A percentile compares a stretch with the other conserved stretches of the same genome.
These are phyloP conservation scores for Phytophthora fragariaefolia DNA, from an alignment of 352 stramenopile genomes.

Conservation along the genomic window DNA sequence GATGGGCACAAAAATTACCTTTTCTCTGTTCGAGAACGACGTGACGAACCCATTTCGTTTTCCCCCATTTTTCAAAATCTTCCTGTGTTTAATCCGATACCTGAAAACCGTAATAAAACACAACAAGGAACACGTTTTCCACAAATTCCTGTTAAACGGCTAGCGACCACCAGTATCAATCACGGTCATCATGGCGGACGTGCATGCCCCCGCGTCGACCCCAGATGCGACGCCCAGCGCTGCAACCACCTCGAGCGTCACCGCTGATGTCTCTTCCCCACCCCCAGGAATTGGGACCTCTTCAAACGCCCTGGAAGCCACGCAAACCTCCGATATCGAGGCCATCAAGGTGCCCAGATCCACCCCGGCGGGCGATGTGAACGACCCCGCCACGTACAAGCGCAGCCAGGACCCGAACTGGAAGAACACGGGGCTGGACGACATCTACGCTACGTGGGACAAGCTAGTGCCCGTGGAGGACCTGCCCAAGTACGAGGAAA, in stretches of 20 bases:
- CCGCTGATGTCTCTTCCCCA: neutral
- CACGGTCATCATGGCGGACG: constrained; percentile 26
- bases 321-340: constrained; percentile 37
- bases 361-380: constrained; percentile 44
- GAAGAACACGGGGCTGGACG: constrained; percentile 86
- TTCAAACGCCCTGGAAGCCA: neutral
- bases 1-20: neutral
- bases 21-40: neutral
- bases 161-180: constrained; percentile 20
- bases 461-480: constrained; percentile 76
- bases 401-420: constrained; percentile 76
- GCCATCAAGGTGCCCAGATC: constrained; percentile 28
- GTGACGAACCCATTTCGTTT: neutral
- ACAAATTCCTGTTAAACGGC: constrained; percentile 7
- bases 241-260: constrained; percentile 2
- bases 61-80: too few relatives aligned
- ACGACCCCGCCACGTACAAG: constrained; percentile 90
- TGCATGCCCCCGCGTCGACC: constrained; percentile 11
- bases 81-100: neutral
- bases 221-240: neutral
- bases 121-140: neutral
- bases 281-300: constrained; percentile 6
- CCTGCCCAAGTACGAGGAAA: constrained; percentile 76
- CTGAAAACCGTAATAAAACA: neutral
- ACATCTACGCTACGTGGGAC: constrained; percentile 90